Evolutionary conservation across 1,284 basidiomycete species (phyloP).

Genomic region (Inonotus hispidus): DNA sequence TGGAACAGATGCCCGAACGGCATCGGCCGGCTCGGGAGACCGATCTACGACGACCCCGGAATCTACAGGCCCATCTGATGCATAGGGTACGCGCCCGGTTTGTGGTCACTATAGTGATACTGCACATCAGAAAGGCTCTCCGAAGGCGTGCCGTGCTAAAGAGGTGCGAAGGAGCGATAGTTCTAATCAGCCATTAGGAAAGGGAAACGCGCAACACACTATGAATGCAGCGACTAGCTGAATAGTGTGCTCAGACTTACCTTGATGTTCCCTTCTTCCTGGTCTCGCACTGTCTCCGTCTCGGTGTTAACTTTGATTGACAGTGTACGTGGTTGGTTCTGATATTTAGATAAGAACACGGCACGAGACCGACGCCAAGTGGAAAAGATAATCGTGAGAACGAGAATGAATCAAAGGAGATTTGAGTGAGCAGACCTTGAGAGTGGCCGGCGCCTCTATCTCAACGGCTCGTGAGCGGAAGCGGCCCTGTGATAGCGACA

Average conservation of each 20-base stretch:
- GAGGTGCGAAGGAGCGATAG: background rate
- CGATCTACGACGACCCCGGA: background rate
- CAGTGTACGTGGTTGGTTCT: conserved; percentile 4
- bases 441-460: conserved; percentile 1
- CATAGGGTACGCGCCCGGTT: conserved; percentile 11
- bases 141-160: conserved; percentile 10
- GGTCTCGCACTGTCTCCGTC: conserved; percentile 11
- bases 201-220: background rate
- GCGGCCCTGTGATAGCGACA: conserved; percentile 7
- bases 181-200: conserved; percentile 1
- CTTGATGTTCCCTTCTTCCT: conserved; percentile 6
- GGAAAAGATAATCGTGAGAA: background rate
- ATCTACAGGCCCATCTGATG: conserved; percentile 3
- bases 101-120: conserved; percentile 8
- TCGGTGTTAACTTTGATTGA: conserved; percentile 19
- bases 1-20: no score
- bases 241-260: background rate
- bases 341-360: background rate
- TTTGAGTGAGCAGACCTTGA: background rate
- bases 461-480: conserved; percentile 14
- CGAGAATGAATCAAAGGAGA: background rate
- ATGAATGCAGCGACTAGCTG: background rate
- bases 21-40: no score
- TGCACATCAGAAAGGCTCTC: conserved; percentile 13
- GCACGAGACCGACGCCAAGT: no score